A percentile compares a stretch with the other conserved stretches of the same genome.
Conservation (phyloP, 306 rosid genomes). For the Cajanus cajan region DNA sequence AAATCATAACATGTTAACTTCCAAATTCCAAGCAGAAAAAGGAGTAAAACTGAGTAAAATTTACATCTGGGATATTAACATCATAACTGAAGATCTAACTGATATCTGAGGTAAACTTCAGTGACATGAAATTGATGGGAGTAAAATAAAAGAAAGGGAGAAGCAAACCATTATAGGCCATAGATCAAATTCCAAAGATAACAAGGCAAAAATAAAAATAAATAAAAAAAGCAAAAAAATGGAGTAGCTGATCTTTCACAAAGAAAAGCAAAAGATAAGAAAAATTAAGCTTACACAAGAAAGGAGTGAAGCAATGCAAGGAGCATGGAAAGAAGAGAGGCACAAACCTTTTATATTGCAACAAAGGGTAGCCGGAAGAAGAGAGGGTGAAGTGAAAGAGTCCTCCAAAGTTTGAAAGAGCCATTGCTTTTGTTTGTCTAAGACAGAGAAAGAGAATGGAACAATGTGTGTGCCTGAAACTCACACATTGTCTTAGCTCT, state of each 20-base stretch:
- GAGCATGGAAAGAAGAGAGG: slow-evolving; percentile 26
- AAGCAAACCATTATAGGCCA: not conserved
- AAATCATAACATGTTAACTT: not conserved
- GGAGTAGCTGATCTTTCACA: slow-evolving; percentile 20
- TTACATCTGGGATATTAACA: not conserved
- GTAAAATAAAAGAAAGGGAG: not conserved
- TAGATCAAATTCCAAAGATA: slow-evolving; percentile 37
- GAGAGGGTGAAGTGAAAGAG: slow-evolving; percentile 31
- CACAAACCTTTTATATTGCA: slow-evolving; percentile 41
- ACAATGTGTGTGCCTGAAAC: slow-evolving; percentile 44
- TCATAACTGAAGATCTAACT: slow-evolving; percentile 37
- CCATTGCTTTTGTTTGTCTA: slow-evolving; percentile 35
- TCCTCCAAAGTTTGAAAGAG: slow-evolving; percentile 12
- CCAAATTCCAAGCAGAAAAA: not conserved
- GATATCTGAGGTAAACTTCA: not conserved
- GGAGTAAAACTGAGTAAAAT: slow-evolving; percentile 1
- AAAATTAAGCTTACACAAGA: not conserved
- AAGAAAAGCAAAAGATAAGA: not conserved
- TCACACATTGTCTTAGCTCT: slow-evolving; percentile 50
- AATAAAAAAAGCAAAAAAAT: not conserved
- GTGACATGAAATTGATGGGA: not conserved
- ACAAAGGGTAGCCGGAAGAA: slow-evolving; percentile 29
- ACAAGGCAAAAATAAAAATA: not conserved
- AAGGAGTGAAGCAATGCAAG: not conserved
- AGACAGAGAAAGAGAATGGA: slow-evolving; percentile 38